These are phyloP conservation scores for Zymoseptoria crescenta DNA, from an alignment of 2,329 filamentous ascomycete species.

Conservation along the genomic window DNA sequence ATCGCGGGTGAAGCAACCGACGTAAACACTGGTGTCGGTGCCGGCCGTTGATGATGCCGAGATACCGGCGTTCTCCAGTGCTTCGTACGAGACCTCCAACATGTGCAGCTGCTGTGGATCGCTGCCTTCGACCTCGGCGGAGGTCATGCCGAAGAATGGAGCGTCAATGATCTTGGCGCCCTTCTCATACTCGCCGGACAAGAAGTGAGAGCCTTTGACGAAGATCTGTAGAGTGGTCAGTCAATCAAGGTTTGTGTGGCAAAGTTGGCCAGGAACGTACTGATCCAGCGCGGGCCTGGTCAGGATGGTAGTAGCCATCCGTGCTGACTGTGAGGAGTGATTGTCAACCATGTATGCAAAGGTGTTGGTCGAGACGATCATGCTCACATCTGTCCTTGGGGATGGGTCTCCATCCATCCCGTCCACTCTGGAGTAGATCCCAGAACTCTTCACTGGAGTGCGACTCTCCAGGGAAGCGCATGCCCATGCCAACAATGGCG, in stretches of 20 bases:
- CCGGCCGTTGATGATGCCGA: constrained; percentile 3
- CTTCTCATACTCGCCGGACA: constrained; percentile 1
- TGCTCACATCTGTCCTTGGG: constrained; percentile 2
- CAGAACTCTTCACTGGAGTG: constrained; percentile 3
- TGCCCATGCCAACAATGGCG: constrained; percentile 13
- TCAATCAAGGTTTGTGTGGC: background rate
- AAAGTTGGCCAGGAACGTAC: background rate
- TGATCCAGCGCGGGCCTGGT: constrained; percentile 1
- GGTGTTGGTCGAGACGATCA: background rate
- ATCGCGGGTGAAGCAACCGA: constrained; percentile 12
- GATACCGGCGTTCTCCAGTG: constrained; percentile 9
- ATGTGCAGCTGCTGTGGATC: constrained; percentile 4
- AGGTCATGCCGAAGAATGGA: constrained; percentile 9
- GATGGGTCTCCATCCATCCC: background rate
- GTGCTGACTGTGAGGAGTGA: background rate
- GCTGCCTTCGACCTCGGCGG: background rate
- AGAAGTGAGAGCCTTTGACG: constrained; percentile 1
- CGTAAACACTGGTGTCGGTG: constrained; percentile 7
- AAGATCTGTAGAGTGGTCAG: background rate
- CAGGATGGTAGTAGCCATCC: constrained; percentile 3
- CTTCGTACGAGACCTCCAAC: constrained; percentile 5
- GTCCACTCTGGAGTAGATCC: constrained; percentile 2
- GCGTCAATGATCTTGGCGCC: constrained; percentile 5
- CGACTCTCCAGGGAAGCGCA: constrained; percentile 5
- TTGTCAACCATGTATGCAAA: background rate